Base-by-base conservation (phyloP, 2,329 filamentous ascomycete genomes). In the Dactylonectria macrodidyma region DNA sequence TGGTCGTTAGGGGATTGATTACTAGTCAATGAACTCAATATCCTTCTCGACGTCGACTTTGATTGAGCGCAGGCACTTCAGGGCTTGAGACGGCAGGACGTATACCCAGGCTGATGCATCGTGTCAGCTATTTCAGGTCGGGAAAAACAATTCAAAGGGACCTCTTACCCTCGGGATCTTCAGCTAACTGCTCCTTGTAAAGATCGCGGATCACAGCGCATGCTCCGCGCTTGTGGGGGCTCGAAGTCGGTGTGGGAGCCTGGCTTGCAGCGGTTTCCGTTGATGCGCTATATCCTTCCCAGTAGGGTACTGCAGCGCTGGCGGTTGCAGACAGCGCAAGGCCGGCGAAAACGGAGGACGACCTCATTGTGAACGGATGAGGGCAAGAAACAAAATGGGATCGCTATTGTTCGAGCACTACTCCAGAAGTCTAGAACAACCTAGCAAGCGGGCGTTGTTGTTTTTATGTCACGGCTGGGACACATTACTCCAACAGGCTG, bases 21-120 rank as follows among this genome's bases (percentile, higher is more conserved):
- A 44, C 41, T 44, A 44, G 41, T 44, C 41, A n/a, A 44, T 44
- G 41, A 44, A 44, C n/a, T 44, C 41, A 14, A n/a, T 44, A n/a
- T 44, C 41, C 14, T 6, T 44, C 41, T 14, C 41, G 8, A 44
- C 41, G 41, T 44, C 41, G 41, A 44, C 41, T n/a, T 44, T n/a
- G 41, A 44, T 44, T 8, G 41, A 44, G 16, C 4, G 41, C 14
- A 44, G 41, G n/a, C 41, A 44, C 6, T n/a, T n/a, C 14, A 44
- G 16, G 6, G 41, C 41, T 5, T 8, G 2, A 3, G 41, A 44
- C 16, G 41, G 41, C 5, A n/a, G 41, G 16, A 44, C 16, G 14
- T 2, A 5, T 16, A 44, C 41, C 6, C 6, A 44, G 3, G 16
- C 41, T 44, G n/a, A 19, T 3, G 5, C n/a, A n/a, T n/a, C 5